Base-by-base conservation (phyloP, 2,329 filamentous ascomycete species). In the Fusarium paranaense region DNA sequence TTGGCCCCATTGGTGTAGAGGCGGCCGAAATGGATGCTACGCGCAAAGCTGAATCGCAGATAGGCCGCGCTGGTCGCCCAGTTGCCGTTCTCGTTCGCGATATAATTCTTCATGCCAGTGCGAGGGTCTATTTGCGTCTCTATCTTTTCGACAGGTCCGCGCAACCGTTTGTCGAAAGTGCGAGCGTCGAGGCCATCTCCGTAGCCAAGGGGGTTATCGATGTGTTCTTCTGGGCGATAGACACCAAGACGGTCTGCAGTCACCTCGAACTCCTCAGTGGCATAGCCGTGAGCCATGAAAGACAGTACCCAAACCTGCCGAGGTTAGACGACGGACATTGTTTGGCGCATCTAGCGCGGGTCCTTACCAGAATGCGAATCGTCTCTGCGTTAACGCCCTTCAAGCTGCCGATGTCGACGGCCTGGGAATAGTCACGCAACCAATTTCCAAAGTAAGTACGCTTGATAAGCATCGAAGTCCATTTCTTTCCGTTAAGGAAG, bases 61-160 rank as follows among this genome's bases (percentile, higher is more conserved):
- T 96, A 98, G 42, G 94, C 95, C 9, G 94, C 87, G 72, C 95
- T 98, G 22, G 97, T 99, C 2, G 95, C 94, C 94, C 95, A 98
- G 45, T 90, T 89, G 6, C 95, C 94, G 16, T 85, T 86, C 81
- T 98, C 96, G 79, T 98, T 98, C 69, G 96, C 92, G 76, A 99
- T 98, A 82, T 99, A 99, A 82, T 98, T 98, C 84, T 98, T 99
- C 96, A 99, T 98, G n/a, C 95, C 95, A 1, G 94, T 97, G 7
- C 89, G 85, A 37, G 85, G 85, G 78, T 97, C 94, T 66, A 97
- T 89, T 69, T 94, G 91, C 22, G 94, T 90, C 79, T 97, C 94
- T 45, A 89, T 83, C 6, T 89, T 88, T 69, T 90, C 86, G 10
- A 98, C 91, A 0, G 95, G 95, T 1, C 92, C 93, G 60, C 97